Conservation (phyloP, 306 rosid species). For the Quercus cerris region DNA sequence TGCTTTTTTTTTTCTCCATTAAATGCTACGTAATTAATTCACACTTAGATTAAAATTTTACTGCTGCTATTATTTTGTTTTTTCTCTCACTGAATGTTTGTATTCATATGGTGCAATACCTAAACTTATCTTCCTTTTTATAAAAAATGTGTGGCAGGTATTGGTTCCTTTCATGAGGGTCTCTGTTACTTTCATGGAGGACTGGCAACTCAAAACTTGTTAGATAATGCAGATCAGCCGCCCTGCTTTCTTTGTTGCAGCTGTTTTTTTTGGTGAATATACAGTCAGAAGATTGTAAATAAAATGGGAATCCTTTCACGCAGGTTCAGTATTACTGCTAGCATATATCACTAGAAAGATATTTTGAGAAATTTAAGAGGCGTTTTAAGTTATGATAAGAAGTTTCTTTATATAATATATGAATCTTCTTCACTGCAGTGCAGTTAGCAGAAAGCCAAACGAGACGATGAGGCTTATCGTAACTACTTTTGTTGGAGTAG, state of each 20-base stretch:
- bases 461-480: conserved; percentile 81
- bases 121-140: conserved; percentile 29
- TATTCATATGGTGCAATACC: conserved; percentile 27
- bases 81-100: not conserved
- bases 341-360: conserved; percentile 8
- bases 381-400: conserved; percentile 5
- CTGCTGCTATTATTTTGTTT: not conserved
- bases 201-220: conserved; percentile 22
- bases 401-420: conserved; percentile 17
- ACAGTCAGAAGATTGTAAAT: conserved; percentile 47
- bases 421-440: conserved; percentile 56
- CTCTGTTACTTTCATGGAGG: conserved; percentile 26
- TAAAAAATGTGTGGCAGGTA: conserved; percentile 32
- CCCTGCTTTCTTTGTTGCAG: conserved; percentile 17
- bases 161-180: conserved; percentile 26
- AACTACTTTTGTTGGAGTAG: conserved; percentile 76
- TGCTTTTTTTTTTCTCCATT: not conserved
- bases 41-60: not conserved
- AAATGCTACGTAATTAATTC: not conserved
- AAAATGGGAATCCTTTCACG: conserved; percentile 78
- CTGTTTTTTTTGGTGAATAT: conserved; percentile 35
- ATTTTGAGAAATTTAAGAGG: not conserved
- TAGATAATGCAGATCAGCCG: conserved; percentile 45
- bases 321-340: conserved; percentile 48
- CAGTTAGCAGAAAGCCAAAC: conserved; percentile 66